A percentile compares a stretch with the other conserved stretches of the same genome.
phyloP scores from a whole-genome alignment of 768 basidiomycete genomes.

The Calocybe gangraenosa region DNA sequence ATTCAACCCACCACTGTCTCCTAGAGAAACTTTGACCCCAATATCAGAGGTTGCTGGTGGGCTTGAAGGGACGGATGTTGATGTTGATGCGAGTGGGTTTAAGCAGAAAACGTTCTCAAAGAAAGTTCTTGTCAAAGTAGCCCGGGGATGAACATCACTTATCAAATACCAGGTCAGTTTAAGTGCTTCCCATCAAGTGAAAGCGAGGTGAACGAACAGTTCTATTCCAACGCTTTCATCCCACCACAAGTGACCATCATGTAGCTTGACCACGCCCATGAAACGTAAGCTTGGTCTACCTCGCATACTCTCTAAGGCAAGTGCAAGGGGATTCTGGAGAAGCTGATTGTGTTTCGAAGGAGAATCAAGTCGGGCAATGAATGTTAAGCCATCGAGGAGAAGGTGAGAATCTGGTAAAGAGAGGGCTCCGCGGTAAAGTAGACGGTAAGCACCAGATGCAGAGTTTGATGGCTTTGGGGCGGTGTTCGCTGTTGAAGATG shows the following conservation, averaged over 20 bases:
- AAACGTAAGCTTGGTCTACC: constrained; percentile 62
- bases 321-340: constrained; percentile 63
- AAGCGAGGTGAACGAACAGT: constrained; percentile 20
- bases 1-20: constrained; percentile 56
- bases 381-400: constrained; percentile 70
- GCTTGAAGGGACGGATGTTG: constrained; percentile 11
- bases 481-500: constrained; percentile 17
- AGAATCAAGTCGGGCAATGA: constrained; percentile 47
- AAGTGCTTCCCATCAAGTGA: background rate
- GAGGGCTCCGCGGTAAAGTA: constrained; percentile 73
- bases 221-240: constrained; percentile 53
- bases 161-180: background rate
- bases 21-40: constrained; percentile 66
- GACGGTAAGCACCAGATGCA: constrained; percentile 34
- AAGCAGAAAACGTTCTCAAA: constrained; percentile 71
- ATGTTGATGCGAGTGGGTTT: constrained; percentile 29
- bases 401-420: constrained; percentile 71
- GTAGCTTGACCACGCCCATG: constrained; percentile 46
- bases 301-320: constrained; percentile 79
- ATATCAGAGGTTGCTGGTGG: constrained; percentile 33
- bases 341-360: constrained; percentile 37
- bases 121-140: constrained; percentile 57
- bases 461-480: constrained; percentile 16
- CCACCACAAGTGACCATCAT: constrained; percentile 44
- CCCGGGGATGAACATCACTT: constrained; percentile 70